Percentiles rank a stretch among this genome's conserved stretches.
These are phyloP conservation scores for Parietichytrium sp. DNA, from an alignment of 108 stramenopile genomes.

Conservation along the genomic window DNA sequence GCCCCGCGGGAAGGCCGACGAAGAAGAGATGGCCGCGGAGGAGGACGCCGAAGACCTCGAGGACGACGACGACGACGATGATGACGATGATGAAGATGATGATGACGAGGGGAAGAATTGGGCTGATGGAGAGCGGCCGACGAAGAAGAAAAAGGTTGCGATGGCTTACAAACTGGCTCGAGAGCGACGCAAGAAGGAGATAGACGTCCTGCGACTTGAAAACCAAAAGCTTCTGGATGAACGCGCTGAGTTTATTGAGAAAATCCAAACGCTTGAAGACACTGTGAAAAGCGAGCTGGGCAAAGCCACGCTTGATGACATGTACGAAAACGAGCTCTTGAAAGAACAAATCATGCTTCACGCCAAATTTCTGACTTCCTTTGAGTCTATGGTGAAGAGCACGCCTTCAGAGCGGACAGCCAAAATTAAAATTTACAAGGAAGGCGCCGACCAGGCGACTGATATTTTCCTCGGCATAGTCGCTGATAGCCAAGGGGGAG, in stretches of 20 bases:
- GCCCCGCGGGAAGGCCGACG: too few relatives aligned
- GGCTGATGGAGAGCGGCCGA: too few relatives aligned
- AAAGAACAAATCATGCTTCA: background rate
- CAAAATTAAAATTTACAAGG: background rate
- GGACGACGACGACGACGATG: too few relatives aligned
- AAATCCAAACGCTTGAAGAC: background rate
- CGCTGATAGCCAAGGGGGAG: slow-evolving; percentile 17
- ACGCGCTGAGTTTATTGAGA: background rate
- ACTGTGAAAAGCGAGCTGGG: background rate
- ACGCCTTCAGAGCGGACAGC: background rate
- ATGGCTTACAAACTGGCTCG: too few relatives aligned
- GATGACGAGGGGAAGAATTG: too few relatives aligned
- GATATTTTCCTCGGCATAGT: background rate
- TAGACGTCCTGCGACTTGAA: background rate
- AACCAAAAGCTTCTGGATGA: background rate
- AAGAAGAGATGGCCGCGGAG: too few relatives aligned
- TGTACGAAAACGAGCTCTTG: background rate
- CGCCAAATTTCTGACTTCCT: background rate
- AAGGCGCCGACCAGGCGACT: slow-evolving; percentile 14
- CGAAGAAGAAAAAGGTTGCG: too few relatives aligned
- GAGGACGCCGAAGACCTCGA: too few relatives aligned
- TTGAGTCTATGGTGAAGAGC: background rate
- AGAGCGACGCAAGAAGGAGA: too few relatives aligned
- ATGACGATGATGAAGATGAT: too few relatives aligned
- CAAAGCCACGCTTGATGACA: background rate